Evolutionary conservation across 2,329 filamentous ascomycete species (phyloP).

Genomic region (Penicillium sp.): DNA sequence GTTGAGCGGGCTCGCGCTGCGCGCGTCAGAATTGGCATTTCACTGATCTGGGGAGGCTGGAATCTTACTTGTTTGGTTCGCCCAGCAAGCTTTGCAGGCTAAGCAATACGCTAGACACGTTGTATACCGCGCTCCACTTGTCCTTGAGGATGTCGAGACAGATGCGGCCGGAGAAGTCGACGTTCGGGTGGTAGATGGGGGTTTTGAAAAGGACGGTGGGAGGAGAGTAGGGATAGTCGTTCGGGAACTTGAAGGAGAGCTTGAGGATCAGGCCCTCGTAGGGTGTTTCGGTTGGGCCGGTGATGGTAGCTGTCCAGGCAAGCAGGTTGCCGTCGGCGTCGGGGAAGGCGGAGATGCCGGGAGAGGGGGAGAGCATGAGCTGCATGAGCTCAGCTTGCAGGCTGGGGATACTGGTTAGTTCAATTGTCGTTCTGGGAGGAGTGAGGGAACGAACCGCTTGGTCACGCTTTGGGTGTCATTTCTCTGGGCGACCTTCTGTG

Average conservation of each 20-base stretch:
- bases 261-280: slow-evolving; percentile 89
- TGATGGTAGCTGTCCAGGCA: slow-evolving; percentile 91
- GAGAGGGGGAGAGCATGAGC: slow-evolving; percentile 92
- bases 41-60: not conserved
- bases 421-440: not conserved
- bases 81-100: slow-evolving; percentile 94
- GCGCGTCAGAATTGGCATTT: slow-evolving; percentile 1
- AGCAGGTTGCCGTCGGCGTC: slow-evolving; percentile 86
- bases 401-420: slow-evolving; percentile 50
- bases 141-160: slow-evolving; percentile 98
- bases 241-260: slow-evolving; percentile 85
- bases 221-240: slow-evolving; percentile 89
- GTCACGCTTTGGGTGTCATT: slow-evolving; percentile 73
- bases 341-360: slow-evolving; percentile 93
- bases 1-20: slow-evolving; percentile 87
- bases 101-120: slow-evolving; percentile 88
- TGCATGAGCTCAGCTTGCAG: slow-evolving; percentile 98
- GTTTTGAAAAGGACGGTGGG: slow-evolving; percentile 96
- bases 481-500: slow-evolving; percentile 59
- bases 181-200: slow-evolving; percentile 97
- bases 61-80: slow-evolving; percentile 91
- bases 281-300: slow-evolving; percentile 85
- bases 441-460: slow-evolving; percentile 63
- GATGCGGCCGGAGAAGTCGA: slow-evolving; percentile 95
- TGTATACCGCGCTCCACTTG: slow-evolving; percentile 98